These are phyloP conservation scores for Colletotrichum chlorophyti DNA, from an alignment of 2,329 filamentous ascomycete genomes.

Conservation along the genomic window DNA sequence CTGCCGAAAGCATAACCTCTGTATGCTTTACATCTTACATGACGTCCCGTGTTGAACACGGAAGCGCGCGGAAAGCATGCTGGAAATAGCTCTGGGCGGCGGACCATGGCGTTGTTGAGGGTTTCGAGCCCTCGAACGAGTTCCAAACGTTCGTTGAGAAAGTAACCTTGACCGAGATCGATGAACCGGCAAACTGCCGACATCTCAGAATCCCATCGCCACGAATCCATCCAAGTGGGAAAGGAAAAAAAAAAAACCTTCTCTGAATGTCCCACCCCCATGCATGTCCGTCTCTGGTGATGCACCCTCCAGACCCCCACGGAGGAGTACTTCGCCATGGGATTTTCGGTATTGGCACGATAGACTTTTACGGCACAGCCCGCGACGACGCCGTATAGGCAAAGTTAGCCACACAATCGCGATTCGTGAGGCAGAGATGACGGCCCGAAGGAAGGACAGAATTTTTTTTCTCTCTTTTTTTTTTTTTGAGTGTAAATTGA, in stretches of 20 bases:
- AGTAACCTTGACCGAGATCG: no score
- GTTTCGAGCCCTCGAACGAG: not conserved
- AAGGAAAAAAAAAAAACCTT: not conserved
- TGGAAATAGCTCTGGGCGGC: not conserved
- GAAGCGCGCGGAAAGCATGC: not conserved
- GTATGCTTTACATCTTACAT: not conserved
- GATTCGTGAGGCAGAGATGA: not conserved
- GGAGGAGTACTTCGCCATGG: not conserved
- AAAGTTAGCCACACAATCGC: not conserved
- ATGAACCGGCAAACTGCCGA: no score
- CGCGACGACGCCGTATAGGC: conserved; percentile 1
- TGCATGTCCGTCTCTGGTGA: conserved; percentile 6
- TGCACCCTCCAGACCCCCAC: no score
- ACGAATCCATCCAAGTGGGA: not conserved
- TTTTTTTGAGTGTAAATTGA: not conserved
- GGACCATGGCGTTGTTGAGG: not conserved
- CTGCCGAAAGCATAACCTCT: conserved; percentile 18
- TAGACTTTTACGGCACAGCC: conserved; percentile 15
- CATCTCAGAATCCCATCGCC: conserved; percentile 4
- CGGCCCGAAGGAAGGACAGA: not conserved
- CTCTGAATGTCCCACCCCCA: conserved; percentile 3
- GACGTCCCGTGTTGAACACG: no score
- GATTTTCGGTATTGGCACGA: conserved; percentile 2
- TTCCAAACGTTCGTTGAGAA: not conserved
- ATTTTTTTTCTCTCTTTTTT: not conserved